phyloP scores from a whole-genome alignment of 768 basidiomycete genomes.

The Psilocybe cubensis region DNA sequence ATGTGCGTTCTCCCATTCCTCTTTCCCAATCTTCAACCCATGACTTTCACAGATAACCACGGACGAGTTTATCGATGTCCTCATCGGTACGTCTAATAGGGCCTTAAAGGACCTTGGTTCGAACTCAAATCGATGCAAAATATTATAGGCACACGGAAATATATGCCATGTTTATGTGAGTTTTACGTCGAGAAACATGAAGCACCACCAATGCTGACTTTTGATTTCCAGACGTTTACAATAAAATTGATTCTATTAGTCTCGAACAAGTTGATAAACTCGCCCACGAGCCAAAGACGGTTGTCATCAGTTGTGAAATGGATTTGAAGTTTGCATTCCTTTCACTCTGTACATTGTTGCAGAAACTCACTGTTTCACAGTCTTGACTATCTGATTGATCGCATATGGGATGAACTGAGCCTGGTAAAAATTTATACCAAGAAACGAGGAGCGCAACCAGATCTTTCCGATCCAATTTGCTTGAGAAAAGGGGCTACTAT shows the following conservation, averaged over 20 bases:
- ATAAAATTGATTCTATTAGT: slow-evolving; percentile 93
- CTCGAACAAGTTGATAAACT: slow-evolving; percentile 83
- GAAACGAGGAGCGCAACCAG: slow-evolving; percentile 93
- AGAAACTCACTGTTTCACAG: slow-evolving; percentile 36
- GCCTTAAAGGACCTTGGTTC: not conserved
- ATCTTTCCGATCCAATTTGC: slow-evolving; percentile 89
- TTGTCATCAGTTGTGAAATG: slow-evolving; percentile 98
- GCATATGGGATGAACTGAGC: slow-evolving; percentile 79
- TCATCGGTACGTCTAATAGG: slow-evolving; percentile 67
- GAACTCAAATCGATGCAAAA: too few relatives aligned
- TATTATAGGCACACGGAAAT: slow-evolving; percentile 82
- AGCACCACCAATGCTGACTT: not conserved
- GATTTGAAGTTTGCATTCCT: slow-evolving; percentile 71
- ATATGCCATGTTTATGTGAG: slow-evolving; percentile 90
- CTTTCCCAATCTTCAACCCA: slow-evolving; percentile 7
- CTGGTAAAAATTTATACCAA: slow-evolving; percentile 96
- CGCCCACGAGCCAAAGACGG: slow-evolving; percentile 77
- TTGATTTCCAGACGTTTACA: slow-evolving; percentile 76
- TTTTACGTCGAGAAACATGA: slow-evolving; percentile 3
- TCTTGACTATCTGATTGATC: slow-evolving; percentile 73
- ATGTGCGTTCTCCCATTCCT: slow-evolving; percentile 53
- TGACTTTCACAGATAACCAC: slow-evolving; percentile 71
- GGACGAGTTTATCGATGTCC: slow-evolving; percentile 98
- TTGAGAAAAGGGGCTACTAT: slow-evolving; percentile 91
- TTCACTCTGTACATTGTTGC: not conserved